phyloP scores from a whole-genome alignment of 2,329 filamentous ascomycete species.

The Cercospora berteroae region DNA sequence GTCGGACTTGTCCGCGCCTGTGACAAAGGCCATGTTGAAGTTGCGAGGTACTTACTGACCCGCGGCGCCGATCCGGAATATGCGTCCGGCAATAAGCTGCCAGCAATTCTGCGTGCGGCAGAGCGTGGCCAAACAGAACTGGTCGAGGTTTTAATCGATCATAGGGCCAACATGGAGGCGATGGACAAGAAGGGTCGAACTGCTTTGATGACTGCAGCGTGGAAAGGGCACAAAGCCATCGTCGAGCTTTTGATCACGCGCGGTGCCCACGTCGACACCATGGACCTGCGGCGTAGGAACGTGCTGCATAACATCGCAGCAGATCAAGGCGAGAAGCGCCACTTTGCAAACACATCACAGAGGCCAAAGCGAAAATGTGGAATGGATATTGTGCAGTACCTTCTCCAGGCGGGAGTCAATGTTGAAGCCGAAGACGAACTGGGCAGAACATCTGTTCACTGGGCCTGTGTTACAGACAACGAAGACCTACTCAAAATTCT shows the following conservation, averaged over 20 bases:
- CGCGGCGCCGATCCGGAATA: constrained; percentile 41
- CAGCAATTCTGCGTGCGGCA: constrained; percentile 26
- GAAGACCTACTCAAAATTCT: constrained; percentile 25
- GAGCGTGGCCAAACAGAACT: constrained; percentile 22
- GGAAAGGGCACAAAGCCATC: constrained; percentile 42
- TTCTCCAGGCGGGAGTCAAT: constrained; percentile 27
- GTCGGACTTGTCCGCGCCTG: constrained; percentile 43
- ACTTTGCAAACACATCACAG: constrained; percentile 8
- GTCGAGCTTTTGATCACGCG: constrained; percentile 40
- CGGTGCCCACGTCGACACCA: constrained; percentile 28
- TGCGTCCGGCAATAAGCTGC: constrained; percentile 23
- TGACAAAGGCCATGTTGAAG: constrained; percentile 37
- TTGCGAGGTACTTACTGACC: constrained; percentile 38
- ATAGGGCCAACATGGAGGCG: constrained; percentile 25
- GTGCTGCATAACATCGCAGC: constrained; percentile 46
- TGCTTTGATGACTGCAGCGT: constrained; percentile 46
- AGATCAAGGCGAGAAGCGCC: constrained; percentile 34
- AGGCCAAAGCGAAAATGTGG: constrained; percentile 22
- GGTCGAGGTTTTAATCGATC: constrained; percentile 22
- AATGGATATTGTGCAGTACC: constrained; percentile 26
- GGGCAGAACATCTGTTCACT: constrained; percentile 30
- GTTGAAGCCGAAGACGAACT: constrained; percentile 27
- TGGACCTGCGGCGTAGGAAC: constrained; percentile 27
- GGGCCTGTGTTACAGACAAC: constrained; percentile 29
- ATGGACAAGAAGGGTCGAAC: constrained; percentile 48